Percentiles rank a stretch among this genome's conserved stretches.
phyloP scores from a whole-genome alignment of 805 yeast genomes.

The Myxozyma nipponensis region DNA sequence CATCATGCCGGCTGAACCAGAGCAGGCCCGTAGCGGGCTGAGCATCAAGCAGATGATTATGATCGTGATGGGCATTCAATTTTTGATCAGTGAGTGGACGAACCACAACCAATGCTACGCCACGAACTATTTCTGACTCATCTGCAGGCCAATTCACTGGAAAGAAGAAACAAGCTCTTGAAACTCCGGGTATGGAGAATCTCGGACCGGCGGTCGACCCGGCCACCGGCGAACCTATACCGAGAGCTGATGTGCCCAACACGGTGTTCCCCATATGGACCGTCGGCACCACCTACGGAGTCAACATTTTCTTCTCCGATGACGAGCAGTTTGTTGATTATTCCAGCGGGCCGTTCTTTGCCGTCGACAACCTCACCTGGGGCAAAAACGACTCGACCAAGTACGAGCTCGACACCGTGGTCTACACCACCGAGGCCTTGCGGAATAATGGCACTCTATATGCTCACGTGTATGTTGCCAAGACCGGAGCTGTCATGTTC shows the following conservation, averaged over 20 bases:
- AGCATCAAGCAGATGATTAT: constrained; percentile 22
- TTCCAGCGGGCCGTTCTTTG: constrained; percentile 6
- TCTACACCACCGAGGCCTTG: constrained; percentile 14
- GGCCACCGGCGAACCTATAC: not conserved
- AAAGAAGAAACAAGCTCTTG: not conserved
- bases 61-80: constrained; percentile 18
- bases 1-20: not conserved
- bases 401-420: not conserved
- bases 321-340: constrained; percentile 14
- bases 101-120: not conserved
- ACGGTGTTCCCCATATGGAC: constrained; percentile 23
- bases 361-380: constrained; percentile 2
- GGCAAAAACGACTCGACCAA: not conserved
- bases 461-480: constrained; percentile 35
- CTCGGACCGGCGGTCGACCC: not conserved
- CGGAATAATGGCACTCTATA: constrained; percentile 37
- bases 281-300: constrained; percentile 20
- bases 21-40: constrained; percentile 7
- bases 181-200: not conserved
- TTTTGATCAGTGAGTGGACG: constrained; percentile 10
- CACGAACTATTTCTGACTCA: too few species aligned
- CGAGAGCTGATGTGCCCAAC: constrained; percentile 6
- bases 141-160: constrained; percentile 14
- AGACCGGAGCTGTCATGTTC: constrained; percentile 20
- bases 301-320: constrained; percentile 21